Evolutionary conservation across 2,329 filamentous ascomycete species (phyloP).

Genomic region (Ophiostoma angusticollis): DNA sequence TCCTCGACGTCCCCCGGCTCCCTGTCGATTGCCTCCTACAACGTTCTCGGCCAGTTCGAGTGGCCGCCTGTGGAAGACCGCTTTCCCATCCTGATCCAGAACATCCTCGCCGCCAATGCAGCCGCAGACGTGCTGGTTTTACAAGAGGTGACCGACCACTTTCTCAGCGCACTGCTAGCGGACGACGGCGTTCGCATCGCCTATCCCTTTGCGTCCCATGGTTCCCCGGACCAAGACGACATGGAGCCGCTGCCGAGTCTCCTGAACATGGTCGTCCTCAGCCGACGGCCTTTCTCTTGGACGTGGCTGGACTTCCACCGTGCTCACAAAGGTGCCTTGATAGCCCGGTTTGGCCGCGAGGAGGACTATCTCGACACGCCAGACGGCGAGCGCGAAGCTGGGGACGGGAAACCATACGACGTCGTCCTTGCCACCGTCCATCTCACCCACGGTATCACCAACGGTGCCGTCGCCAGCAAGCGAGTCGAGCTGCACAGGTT

Average conservation of each 20-base stretch:
- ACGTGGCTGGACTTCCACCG: conserved; percentile 37
- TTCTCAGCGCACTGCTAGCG: conserved; percentile 42
- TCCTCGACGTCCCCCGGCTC: conserved; percentile 4
- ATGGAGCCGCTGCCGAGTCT: conserved; percentile 45
- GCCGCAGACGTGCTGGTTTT: conserved; percentile 38
- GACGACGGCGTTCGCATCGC: conserved; percentile 29
- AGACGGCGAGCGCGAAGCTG: not conserved
- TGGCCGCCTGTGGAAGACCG: conserved; percentile 30
- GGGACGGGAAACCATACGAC: conserved; percentile 21
- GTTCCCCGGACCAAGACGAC: conserved; percentile 37
- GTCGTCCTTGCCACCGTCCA: conserved; percentile 46
- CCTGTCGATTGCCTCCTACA: conserved; percentile 35
- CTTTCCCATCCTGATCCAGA: conserved; percentile 30
- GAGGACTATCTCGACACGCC: not conserved
- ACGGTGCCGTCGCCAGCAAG: conserved; percentile 44
- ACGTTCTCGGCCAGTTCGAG: conserved; percentile 38
- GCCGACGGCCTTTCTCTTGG: conserved; percentile 43
- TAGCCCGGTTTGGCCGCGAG: conserved; percentile 27
- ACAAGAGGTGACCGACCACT: conserved; percentile 53
- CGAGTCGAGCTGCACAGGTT: conserved; percentile 41
- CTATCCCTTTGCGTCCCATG: conserved; percentile 46
- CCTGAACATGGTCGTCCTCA: conserved; percentile 48
- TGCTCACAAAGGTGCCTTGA: conserved; percentile 44
- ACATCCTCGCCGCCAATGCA: conserved; percentile 29
- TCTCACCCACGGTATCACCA: conserved; percentile 46